Evolutionary conservation across 352 stramenopile species (phyloP), one percentile per base, ranked within the genome.

Genomic region (Phytophthora tentaculata): DNA sequence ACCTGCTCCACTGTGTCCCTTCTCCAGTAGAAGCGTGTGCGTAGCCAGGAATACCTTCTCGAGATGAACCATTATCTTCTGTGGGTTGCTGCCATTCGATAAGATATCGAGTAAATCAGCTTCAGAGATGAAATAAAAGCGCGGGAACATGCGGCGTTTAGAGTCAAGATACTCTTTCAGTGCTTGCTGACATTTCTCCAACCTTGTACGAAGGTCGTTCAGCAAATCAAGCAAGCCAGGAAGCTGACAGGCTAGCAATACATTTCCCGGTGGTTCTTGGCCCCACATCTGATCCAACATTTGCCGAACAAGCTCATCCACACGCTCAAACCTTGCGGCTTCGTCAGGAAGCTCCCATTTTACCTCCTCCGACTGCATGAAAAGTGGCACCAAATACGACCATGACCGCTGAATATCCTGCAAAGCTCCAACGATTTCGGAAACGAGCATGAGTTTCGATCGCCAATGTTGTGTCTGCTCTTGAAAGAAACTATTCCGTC

Each of bases 51-150:
- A 95, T 2, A 95, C 64, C 81, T 98, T 98, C 39, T 97, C 89
- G 12, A 97, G 79, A 68, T 98, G 95, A 32, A 92, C 74, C 54
- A 98, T 81, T 29, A 98, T 94, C 53, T 88, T 96, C 32, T 84
- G 78, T 2, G 95, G 95, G 10, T 81, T 80, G 47, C 77, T 95
- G 5, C 96, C 95, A 53, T 98, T 98, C 16, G 92, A 98, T 5
- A 99, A 79, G 35, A 99, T 88, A 64, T 99, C 95, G 14, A 99
- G 77, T 28, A 99, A 66, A 68, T 98, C 95, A 0, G 92, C 86
- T 68, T 98, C 95, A 0, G 92, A 98, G n/a, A 97, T 92, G 59
- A 99, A 99, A 72, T 98, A 98, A 56, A 98, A 98, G 0, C 96
- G 84, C 6, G 96, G 96, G 47, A 99, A 98, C 35, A 97, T 74